A percentile compares a stretch with the other conserved stretches of the same genome.
phyloP scores from a whole-genome alignment of 139 green algal species.

The Coelastrella sp. region DNA sequence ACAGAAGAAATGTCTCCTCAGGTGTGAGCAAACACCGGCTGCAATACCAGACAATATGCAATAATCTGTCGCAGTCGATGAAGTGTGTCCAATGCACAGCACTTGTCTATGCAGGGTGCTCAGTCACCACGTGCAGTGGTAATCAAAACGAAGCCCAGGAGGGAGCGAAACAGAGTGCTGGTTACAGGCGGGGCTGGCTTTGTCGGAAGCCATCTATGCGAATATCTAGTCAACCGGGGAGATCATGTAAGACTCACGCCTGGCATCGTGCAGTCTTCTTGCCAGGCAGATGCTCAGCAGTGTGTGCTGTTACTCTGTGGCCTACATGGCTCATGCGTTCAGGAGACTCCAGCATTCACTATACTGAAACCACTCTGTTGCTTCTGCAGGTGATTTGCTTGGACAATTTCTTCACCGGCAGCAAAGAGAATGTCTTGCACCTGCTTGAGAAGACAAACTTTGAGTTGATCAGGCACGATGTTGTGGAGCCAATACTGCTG shows the following conservation, averaged over 20 bases:
- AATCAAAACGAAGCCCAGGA: slow-evolving; percentile 89
- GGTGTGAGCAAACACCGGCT: not conserved
- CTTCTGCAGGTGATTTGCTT: slow-evolving; percentile 96
- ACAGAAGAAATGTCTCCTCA: not conserved
- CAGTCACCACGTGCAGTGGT: slow-evolving; percentile 48
- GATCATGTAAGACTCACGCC: slow-evolving; percentile 76
- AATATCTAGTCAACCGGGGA: slow-evolving; percentile 89
- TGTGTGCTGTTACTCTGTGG: not conserved
- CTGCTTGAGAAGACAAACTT: slow-evolving; percentile 94
- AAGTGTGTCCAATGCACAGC: not conserved
- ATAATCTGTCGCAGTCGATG: not conserved
- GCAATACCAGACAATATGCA: too few species aligned
- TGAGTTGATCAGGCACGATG: slow-evolving; percentile 98
- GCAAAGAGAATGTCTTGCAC: slow-evolving; percentile 95
- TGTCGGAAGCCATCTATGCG: slow-evolving; percentile 95
- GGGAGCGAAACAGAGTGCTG: slow-evolving; percentile 84
- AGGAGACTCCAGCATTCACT: too few species aligned
- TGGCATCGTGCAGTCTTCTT: not conserved
- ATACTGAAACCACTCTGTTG: too few species aligned
- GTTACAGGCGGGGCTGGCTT: slow-evolving; percentile 98
- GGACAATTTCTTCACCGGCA: slow-evolving; percentile 99
- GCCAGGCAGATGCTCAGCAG: not conserved
- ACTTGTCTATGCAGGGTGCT: not conserved
- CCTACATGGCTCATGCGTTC: too few species aligned
- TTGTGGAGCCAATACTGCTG: slow-evolving; percentile 94